These are phyloP conservation scores for thale cress (Arabidopsis thaliana) DNA, from an alignment of 345 rosid species.

Conservation along the genomic window TAIR10.1 NC_003074.8:5188501-5189000, in stretches of 20 bases:
- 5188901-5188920: constrained; percentile 4
- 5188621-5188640: background rate
- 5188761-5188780: constrained; percentile 25
- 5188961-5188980: background rate
- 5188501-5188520: constrained; percentile 29
- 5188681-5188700: constrained; percentile 45
- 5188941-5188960: background rate
- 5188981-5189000: background rate
- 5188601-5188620: constrained; percentile 36
- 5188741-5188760: background rate
- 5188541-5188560: constrained; percentile 36
- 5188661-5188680: constrained; percentile 38
- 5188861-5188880: background rate
- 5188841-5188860: background rate
- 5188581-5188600: constrained; percentile 38
- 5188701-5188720: constrained; percentile 36
- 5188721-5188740: background rate
- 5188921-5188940: background rate
- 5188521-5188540: constrained; percentile 19
- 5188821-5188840: background rate
- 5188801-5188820: background rate
- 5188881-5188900: constrained; percentile 23
- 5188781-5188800: background rate
- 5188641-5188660: constrained; percentile 18
- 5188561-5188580: constrained; percentile 22